Evolutionary conservation across 148 eudicot genomes (phyloP), one percentile per base, ranked within the genome.

Genomic region (Chenopodium berlandieri): DNA sequence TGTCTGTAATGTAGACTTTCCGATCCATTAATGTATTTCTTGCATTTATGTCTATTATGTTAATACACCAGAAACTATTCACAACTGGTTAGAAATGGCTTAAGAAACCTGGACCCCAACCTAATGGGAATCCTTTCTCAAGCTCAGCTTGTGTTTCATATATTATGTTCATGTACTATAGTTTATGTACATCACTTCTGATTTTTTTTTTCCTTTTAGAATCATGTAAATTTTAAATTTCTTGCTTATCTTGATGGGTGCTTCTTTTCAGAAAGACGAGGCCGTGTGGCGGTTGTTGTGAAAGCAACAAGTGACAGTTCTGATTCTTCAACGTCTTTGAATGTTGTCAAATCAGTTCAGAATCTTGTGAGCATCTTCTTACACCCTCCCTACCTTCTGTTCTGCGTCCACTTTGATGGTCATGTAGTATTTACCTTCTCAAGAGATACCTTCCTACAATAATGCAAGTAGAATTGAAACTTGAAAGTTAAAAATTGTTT

Each of bases 301-400:
- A 95, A 87, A 86, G 97, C 98, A 70, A 46, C 88, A 2, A 83
- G 97, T 78, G 97, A 94, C 73, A 89, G 91, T 85, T 92, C 97
- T 32, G 97, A 93, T 78, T 83, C 97, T 54, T 93, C 97, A 14
- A 71, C 91, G 74, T 90, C 97, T 22, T 82, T 89, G 34, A 88
- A 88, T 79, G 73, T 91, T 73, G 87, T 90, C 72, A 62, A 92
- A 82, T 90, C 94, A 81, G 92, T 93, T 9, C 94, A 92, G 84
- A 91, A 89, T 88, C 83, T 89, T 85, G 98, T 95, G 83, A 92
- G 98, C 50, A 80, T 74, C 78, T 40, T 75, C 82, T 85, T 31
- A 27, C 71, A 64, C 70, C 52, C 17, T 1, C 72, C 10, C 17
- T 65, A 23, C 47, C 14, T 14, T 23, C 44, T 65, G 19, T 81